phyloP scores from a whole-genome alignment of 805 yeast species.

The Yarrowia sp. region DNA sequence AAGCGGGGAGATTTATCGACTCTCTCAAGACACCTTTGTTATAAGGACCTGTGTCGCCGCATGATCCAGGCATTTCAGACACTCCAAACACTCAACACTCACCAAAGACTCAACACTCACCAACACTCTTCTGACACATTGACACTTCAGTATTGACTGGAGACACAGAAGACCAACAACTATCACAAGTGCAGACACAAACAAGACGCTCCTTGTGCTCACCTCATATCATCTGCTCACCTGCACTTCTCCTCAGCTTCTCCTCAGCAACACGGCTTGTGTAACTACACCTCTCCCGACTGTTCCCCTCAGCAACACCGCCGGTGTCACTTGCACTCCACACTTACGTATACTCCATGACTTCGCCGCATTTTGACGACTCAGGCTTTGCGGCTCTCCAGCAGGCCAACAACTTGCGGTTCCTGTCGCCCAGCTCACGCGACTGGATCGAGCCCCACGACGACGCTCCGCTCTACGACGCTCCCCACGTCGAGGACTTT shows the following conservation, averaged over 20 bases:
- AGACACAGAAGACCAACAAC: no score
- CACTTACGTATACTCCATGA: neutral
- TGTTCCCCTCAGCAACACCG: neutral
- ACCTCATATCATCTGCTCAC: no score
- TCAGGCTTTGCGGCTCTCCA: slow-evolving; percentile 24
- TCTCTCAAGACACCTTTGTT: slow-evolving; percentile 16
- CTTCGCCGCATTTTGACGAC: slow-evolving; percentile 27
- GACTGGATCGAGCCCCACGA: slow-evolving; percentile 38
- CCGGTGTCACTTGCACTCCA: no score
- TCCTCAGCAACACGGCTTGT: neutral
- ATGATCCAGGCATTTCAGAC: no score
- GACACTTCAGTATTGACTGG: no score
- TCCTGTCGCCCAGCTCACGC: slow-evolving; percentile 29
- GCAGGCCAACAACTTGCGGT: slow-evolving; percentile 34
- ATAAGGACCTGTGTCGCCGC: slow-evolving; percentile 14
- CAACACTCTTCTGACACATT: neutral
- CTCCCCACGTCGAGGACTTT: slow-evolving; percentile 34
- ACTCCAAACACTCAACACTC: neutral
- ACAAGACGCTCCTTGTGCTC: no score
- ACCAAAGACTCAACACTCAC: neutral
- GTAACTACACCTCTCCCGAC: no score
- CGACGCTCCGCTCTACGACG: slow-evolving; percentile 16
- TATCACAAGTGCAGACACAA: no score
- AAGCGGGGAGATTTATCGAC: slow-evolving; percentile 35
- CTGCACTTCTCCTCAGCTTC: no score